Evolutionary conservation across 2,329 filamentous ascomycete genomes (phyloP).

Genomic region (Penicillium brevicompactum): DNA sequence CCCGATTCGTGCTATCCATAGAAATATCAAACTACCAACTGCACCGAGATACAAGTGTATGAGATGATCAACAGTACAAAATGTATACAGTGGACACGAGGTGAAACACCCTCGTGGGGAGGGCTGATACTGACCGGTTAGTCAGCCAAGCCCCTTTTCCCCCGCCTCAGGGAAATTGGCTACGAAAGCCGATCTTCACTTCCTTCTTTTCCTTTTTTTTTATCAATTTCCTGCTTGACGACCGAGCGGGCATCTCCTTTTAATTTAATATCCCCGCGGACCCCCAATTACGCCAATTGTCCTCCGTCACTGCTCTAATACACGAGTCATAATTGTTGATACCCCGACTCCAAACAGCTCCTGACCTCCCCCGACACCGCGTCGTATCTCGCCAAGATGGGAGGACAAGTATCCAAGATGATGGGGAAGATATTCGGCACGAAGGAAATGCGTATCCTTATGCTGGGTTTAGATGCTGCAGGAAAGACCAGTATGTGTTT

Average conservation of each 20-base stretch:
- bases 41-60: no score
- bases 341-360: constrained; percentile 5
- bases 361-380: constrained; percentile 5
- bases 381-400: constrained; percentile 64
- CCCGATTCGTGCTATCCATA: neutral
- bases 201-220: constrained; percentile 16
- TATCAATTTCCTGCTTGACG: constrained; percentile 10
- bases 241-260: neutral
- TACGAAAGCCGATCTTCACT: constrained; percentile 8
- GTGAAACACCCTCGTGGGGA: constrained; percentile 12
- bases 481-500: constrained; percentile 78
- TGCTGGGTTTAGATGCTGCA: constrained; percentile 96
- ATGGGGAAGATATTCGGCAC: constrained; percentile 99
- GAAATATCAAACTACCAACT: no score
- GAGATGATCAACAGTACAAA: neutral
- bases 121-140: constrained; percentile 17
- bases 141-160: constrained; percentile 44
- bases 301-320: neutral
- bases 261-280: neutral
- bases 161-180: constrained; percentile 24
- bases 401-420: constrained; percentile 90
- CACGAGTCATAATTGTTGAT: constrained; percentile 7
- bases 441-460: constrained; percentile 97
- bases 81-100: constrained; percentile 8
- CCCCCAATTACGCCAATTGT: neutral